Base-by-base conservation (phyloP, 345 rosid genomes). In the Barbarea vulgaris region DNA sequence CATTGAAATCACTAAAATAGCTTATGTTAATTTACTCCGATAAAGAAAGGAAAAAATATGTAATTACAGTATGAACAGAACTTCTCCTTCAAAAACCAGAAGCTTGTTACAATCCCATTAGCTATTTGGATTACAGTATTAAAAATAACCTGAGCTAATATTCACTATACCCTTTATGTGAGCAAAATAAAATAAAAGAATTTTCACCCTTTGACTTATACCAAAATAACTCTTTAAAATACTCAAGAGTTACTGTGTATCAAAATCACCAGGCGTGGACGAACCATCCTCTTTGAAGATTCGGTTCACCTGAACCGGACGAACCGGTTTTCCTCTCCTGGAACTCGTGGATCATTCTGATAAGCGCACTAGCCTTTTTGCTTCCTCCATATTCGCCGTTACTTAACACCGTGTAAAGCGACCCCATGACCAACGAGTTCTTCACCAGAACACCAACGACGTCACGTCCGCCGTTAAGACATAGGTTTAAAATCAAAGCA, bases 331-430 rank as follows among this genome's bases (percentile, higher is more conserved):
- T 78, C 54, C 78, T 80, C 73, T 90, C 96, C 17, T 69, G 77
- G 62, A 84, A 90, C 77, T 86, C 86, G 15, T 88, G 98, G 11
- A 88, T 91, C 69, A 88, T 63, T 79, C 87, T 80, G 58, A 90
- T 86, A 30, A 90, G 84, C 60, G 89, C 73, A 67, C 86, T 74
- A 33, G 93, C 94, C 74, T 88, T 88, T 81, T 84, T 93, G 85
- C 96, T 82, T 31, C 88, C 89, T 11, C 88, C 84, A 64, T 87
- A 70, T 3, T 87, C 83, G 70, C 98, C 94, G 76, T 85, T 89
- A 30, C 83, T 73, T 47, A 90, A 79, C 70, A 79, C 75, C 74
- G 91, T 83, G 81, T 90, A 90, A 53, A 90, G 79, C 13, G 91
- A 83, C 52, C 81, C 85, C 87, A 87, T 88, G 0, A 93, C 84